phyloP scores from a whole-genome alignment of 148 eudicot species.

The Chenopodium formosanum region DNA sequence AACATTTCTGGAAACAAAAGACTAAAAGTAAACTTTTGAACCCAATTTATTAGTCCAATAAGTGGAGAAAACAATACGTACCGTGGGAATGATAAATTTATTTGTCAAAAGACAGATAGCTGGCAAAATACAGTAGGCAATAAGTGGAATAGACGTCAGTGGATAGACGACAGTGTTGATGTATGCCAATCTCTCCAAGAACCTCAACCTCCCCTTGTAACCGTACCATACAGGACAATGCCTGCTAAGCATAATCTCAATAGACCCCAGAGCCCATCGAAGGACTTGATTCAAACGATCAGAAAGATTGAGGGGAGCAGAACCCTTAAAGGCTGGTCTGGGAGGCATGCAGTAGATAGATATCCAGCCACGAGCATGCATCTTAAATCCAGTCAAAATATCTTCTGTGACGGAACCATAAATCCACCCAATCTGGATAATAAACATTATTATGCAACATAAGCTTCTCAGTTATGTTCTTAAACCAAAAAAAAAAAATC shows the following conservation, averaged over 20 bases:
- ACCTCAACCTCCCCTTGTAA: constrained; percentile 52
- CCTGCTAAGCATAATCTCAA: constrained; percentile 66
- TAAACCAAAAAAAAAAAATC: not conserved
- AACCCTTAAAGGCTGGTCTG: constrained; percentile 72
- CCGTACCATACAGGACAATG: constrained; percentile 85
- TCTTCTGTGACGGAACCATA: constrained; percentile 77
- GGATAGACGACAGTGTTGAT: constrained; percentile 77
- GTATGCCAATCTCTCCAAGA: constrained; percentile 68
- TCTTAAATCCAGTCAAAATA: constrained; percentile 74
- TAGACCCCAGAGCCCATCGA: constrained; percentile 76
- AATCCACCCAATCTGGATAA: constrained; percentile 68
- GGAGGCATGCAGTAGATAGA: constrained; percentile 74
- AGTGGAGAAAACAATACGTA: constrained; percentile 8
- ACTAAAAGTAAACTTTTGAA: not conserved
- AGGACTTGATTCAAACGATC: constrained; percentile 78
- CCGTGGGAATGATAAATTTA: constrained; percentile 51
- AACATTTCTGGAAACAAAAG: not conserved
- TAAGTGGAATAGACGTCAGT: constrained; percentile 59
- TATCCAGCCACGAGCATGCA: constrained; percentile 75
- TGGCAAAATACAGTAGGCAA: constrained; percentile 68
- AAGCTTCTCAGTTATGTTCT: not conserved
- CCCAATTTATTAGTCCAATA: not conserved
- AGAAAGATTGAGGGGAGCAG: constrained; percentile 78
- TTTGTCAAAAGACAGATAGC: constrained; percentile 64
- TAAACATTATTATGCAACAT: not conserved